Conservation (phyloP, 2,329 filamentous ascomycete species). For the Xylariaceae sp. region DNA sequence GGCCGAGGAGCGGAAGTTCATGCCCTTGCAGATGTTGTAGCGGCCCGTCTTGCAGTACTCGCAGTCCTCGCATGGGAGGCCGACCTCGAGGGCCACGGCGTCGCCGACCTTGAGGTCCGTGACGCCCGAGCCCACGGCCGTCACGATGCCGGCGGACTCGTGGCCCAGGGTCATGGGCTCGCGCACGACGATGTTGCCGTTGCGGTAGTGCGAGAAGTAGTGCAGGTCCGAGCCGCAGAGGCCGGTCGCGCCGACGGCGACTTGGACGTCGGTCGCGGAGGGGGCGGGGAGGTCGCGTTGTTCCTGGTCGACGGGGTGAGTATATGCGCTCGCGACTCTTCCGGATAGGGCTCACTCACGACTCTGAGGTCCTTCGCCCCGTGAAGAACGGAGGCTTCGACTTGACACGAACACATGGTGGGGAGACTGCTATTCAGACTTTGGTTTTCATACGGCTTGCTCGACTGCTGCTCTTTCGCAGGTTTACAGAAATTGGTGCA, state of each 20-base stretch:
- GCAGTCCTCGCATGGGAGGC: constrained; percentile 49
- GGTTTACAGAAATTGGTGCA: no score
- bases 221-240: constrained; percentile 66
- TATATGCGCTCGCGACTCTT: no score
- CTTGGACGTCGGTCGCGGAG: constrained; percentile 52
- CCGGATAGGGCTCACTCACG: constrained; percentile 31
- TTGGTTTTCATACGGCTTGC: no score
- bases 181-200: constrained; percentile 58
- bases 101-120: constrained; percentile 59
- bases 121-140: constrained; percentile 55
- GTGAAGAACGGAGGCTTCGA: constrained; percentile 49
- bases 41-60: constrained; percentile 48
- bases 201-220: constrained; percentile 63
- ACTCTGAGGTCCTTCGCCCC: constrained; percentile 46
- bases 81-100: constrained; percentile 60
- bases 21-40: constrained; percentile 56
- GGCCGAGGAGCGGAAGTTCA: constrained; percentile 55
- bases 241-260: constrained; percentile 57
- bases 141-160: constrained; percentile 65
- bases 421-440: neutral
- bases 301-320: constrained; percentile 39
- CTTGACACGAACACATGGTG: constrained; percentile 8
- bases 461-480: no score
- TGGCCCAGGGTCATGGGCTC: constrained; percentile 58
- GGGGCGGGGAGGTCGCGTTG: constrained; percentile 51